Evolutionary conservation across 257 asterid species (phyloP).

Genomic region (Avicennia marina): DNA sequence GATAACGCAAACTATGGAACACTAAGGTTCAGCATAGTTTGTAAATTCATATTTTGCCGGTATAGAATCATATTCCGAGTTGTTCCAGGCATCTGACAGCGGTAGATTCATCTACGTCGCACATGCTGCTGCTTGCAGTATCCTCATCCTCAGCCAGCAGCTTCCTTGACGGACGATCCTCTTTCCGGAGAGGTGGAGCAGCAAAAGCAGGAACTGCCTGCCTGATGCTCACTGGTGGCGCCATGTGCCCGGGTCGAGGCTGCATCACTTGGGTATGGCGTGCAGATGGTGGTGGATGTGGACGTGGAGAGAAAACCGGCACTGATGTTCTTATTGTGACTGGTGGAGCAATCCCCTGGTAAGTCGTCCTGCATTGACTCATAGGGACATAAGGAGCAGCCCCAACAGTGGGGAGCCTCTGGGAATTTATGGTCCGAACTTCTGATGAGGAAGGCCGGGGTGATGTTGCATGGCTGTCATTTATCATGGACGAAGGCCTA

Average conservation of each 20-base stretch:
- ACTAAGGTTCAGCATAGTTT: background rate
- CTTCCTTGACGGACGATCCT: slow-evolving; percentile 20
- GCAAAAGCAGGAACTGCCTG: slow-evolving; percentile 57
- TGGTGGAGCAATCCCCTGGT: slow-evolving; percentile 61
- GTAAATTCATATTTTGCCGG: background rate
- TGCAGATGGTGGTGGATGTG: slow-evolving; percentile 36
- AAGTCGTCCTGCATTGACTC: slow-evolving; percentile 38
- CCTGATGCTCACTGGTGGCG: slow-evolving; percentile 55
- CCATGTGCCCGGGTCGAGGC: slow-evolving; percentile 33
- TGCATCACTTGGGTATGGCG: slow-evolving; percentile 28
- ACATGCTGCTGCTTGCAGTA: slow-evolving; percentile 15
- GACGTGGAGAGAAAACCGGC: slow-evolving; percentile 76
- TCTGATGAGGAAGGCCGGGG: slow-evolving; percentile 33
- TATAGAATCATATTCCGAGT: slow-evolving; percentile 61
- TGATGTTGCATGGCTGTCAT: slow-evolving; percentile 22
- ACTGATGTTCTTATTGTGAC: slow-evolving; percentile 56
- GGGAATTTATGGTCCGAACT: slow-evolving; percentile 20
- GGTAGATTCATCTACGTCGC: slow-evolving; percentile 45
- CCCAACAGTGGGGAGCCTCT: slow-evolving; percentile 27
- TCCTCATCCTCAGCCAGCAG: slow-evolving; percentile 23
- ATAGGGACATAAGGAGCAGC: slow-evolving; percentile 38
- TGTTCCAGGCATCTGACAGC: slow-evolving; percentile 71
- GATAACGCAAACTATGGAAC: background rate
- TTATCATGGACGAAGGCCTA: slow-evolving; percentile 25
- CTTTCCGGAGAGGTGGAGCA: slow-evolving; percentile 31